Evolutionary conservation across 169 alveolate genomes (phyloP), one percentile per base, ranked within the genome.

Genomic region (Ophryocystis elektroscirrha): DNA sequence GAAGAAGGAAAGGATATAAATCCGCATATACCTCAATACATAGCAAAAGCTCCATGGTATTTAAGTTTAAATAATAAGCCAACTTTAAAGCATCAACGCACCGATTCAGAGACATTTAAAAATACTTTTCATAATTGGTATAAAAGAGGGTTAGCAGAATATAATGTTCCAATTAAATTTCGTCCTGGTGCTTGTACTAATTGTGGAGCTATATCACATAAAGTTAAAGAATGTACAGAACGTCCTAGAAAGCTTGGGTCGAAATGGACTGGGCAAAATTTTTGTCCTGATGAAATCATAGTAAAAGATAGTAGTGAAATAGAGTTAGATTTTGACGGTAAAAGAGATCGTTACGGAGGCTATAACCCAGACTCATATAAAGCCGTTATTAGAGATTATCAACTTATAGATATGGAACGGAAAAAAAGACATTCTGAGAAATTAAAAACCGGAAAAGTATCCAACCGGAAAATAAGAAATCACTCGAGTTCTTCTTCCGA

Each of bases 171-270:
- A 48, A 51, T 61, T 37, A 59, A 59, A 43, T 59, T 50, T 50
- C 27, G 42, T 41, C 58, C 58, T 25, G 73, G 73, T 6, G 96
- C 97, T n/a, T 91, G 99, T 46, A 82, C 78, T 42, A 94, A 94
- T 70, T 94, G 99, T 75, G 99, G 99, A 6, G 91, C 98, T 4
- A 67, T 76, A 58, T 85, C 98, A 26, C 99, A 94, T 65, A 74
- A 76, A 53, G 85, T 78, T 52, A 89, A 86, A 71, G 87, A 76
- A 50, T 93, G 99, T 57, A 69, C 81, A 39, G 97, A 90, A 53
- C 74, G 99, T 26, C 96, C 97, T 22, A 65, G 97, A 50, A 81
- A 84, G 67, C 64, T 74, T 50, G 93, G 93, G n/a, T 96, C 97
- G 3, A 84, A 88, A 67, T 83, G 59, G 63, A 73, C 84, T n/a